Conservation (phyloP, 495 filamentous ascomycete species). For the Apodospora peruviana region DNA sequence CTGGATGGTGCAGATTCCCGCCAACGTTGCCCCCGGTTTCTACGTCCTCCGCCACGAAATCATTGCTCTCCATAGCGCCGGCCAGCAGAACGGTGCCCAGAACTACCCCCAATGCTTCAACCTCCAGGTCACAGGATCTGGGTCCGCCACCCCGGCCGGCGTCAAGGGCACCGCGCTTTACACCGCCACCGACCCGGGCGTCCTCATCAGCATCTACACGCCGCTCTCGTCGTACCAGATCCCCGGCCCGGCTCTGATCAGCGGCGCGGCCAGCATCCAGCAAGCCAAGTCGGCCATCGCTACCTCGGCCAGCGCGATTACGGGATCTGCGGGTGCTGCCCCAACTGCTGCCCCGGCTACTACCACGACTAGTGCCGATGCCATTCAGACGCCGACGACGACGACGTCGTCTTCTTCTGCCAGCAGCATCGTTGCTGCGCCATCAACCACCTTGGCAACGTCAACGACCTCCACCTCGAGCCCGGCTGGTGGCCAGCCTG, state of each 20-base stretch:
- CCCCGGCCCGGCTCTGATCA: constrained; percentile 41
- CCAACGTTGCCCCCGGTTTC: constrained; percentile 57
- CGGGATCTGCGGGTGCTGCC: constrained; percentile 1
- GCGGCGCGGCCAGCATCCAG: constrained; percentile 3
- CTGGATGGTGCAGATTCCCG: constrained; percentile 64
- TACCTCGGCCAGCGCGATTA: constrained; percentile 5
- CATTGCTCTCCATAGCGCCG: constrained; percentile 69
- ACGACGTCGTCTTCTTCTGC: not conserved
- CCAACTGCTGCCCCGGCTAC: constrained; percentile 1
- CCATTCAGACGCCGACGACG: not conserved
- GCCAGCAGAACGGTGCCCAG: constrained; percentile 60
- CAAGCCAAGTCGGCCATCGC: constrained; percentile 6
- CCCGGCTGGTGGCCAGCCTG: not conserved
- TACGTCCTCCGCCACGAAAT: constrained; percentile 81
- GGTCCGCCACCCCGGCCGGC: constrained; percentile 53
- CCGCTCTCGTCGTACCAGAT: constrained; percentile 42
- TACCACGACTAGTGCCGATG: not conserved
- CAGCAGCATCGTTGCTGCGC: too few relatives aligned
- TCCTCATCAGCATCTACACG: constrained; percentile 61
- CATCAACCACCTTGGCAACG: too few relatives aligned
- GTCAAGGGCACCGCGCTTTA: constrained; percentile 58
- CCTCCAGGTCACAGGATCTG: constrained; percentile 62
- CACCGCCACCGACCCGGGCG: constrained; percentile 53
- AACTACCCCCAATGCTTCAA: constrained; percentile 79
- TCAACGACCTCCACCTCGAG: too few relatives aligned